These are phyloP conservation scores for Datisca glomerata DNA, from an alignment of 306 rosid species.

Conservation along the genomic window DNA sequence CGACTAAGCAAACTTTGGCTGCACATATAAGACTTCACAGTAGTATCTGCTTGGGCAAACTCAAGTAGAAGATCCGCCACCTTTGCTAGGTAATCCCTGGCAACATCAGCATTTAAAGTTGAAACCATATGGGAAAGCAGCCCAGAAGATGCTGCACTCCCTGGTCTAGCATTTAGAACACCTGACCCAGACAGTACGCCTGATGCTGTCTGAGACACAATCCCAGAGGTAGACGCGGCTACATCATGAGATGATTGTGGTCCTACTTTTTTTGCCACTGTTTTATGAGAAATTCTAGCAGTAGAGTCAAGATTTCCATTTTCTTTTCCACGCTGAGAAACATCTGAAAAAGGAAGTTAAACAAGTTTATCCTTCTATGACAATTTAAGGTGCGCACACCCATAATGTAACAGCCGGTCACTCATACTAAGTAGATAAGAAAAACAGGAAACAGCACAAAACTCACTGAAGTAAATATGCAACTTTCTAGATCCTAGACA, in stretches of 20 bases:
- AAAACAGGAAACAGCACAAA: too few relatives aligned
- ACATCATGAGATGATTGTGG: constrained; percentile 52
- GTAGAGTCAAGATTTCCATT: constrained; percentile 65
- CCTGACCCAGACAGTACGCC: constrained; percentile 99
- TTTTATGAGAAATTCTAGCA: constrained; percentile 62
- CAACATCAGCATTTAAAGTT: constrained; percentile 85
- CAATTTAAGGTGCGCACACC: neutral
- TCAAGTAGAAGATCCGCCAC: constrained; percentile 98
- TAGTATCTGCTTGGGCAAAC: constrained; percentile 95
- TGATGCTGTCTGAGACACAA: constrained; percentile 92
- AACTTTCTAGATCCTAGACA: too few relatives aligned
- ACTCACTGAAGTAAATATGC: too few relatives aligned
- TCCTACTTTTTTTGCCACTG: constrained; percentile 59
- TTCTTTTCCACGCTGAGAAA: constrained; percentile 92
- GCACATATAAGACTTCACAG: constrained; percentile 85
- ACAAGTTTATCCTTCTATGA: constrained; percentile 6
- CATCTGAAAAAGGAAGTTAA: constrained; percentile 47
- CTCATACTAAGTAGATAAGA: too few relatives aligned
- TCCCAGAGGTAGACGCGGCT: constrained; percentile 77
- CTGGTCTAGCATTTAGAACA: constrained; percentile 94
- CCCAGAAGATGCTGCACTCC: constrained; percentile 97
- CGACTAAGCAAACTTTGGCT: constrained; percentile 98
- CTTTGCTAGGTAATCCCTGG: constrained; percentile 88
- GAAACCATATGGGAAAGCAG: constrained; percentile 93
- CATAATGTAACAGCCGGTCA: too few relatives aligned